Conservation (phyloP, 2,329 filamentous ascomycete genomes). For the Xylaria sp. region DNA sequence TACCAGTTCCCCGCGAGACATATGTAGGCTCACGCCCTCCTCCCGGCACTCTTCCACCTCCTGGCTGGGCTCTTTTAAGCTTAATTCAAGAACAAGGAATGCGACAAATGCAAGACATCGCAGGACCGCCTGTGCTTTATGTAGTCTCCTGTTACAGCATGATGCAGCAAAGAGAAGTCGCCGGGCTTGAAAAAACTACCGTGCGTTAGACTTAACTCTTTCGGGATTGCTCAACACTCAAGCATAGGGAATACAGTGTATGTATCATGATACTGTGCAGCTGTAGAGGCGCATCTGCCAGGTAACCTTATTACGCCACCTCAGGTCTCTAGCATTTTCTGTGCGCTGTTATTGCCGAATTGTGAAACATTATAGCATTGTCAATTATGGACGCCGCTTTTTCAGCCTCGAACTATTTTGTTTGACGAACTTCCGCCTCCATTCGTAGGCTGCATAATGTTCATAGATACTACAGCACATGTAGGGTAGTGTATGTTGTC, state of each 20-base stretch:
- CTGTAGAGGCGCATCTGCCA: neutral
- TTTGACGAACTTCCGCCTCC: neutral
- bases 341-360: conserved; percentile 10
- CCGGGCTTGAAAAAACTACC: conserved; percentile 9
- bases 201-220: conserved; percentile 9
- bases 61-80: neutral
- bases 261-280: neutral
- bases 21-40: conserved; percentile 13
- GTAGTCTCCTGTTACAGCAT: neutral
- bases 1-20: neutral
- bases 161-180: neutral
- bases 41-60: neutral
- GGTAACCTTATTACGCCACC: conserved; percentile 16
- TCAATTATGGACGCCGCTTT: neutral
- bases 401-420: conserved; percentile 18
- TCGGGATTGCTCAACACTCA: neutral
- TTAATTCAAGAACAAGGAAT: conserved; percentile 10
- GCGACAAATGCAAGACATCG: conserved; percentile 25
- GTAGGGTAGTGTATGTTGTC: neutral
- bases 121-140: neutral
- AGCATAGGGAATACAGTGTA: neutral
- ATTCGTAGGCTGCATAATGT: neutral
- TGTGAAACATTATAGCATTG: conserved; percentile 4
- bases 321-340: neutral
- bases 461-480: neutral